A percentile compares a stretch with the other conserved stretches of the same genome.
These are phyloP conservation scores for Plantago elongata DNA, from an alignment of 257 asterid species.

Conservation along the genomic window DNA sequence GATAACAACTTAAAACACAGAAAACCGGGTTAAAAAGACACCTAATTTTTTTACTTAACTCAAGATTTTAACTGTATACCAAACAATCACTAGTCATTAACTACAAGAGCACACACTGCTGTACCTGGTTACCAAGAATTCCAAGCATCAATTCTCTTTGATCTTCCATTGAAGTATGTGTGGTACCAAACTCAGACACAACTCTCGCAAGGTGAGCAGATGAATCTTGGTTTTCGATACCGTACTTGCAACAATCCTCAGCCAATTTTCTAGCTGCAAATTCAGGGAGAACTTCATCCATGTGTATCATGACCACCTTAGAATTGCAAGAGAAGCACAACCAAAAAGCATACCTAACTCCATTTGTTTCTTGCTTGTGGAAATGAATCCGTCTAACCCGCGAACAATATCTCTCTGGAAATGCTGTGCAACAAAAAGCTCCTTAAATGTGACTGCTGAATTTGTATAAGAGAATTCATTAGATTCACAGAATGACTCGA, in stretches of 20 bases:
- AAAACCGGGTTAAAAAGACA: too few species aligned
- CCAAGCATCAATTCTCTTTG: conserved; percentile 82
- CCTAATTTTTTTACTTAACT: too few species aligned
- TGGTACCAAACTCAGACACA: conserved; percentile 69
- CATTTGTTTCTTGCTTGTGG: conserved; percentile 74
- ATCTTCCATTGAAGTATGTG: conserved; percentile 81
- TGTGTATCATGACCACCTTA: conserved; percentile 12
- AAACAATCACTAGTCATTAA: too few species aligned
- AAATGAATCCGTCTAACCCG: conserved; percentile 71
- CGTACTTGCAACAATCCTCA: conserved; percentile 87
- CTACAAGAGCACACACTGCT: not conserved
- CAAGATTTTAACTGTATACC: too few species aligned
- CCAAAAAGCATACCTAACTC: conserved; percentile 57
- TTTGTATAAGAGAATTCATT: conserved; percentile 38
- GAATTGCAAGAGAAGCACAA: conserved; percentile 21
- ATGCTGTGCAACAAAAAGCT: conserved; percentile 83
- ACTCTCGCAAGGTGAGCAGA: conserved; percentile 55
- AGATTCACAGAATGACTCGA: conserved; percentile 31
- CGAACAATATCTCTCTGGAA: conserved; percentile 94
- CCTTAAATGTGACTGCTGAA: conserved; percentile 59
- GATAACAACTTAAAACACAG: too few species aligned
- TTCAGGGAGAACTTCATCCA: conserved; percentile 26
- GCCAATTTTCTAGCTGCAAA: conserved; percentile 75
- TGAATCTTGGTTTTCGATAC: conserved; percentile 71
- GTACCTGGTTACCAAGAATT: conserved; percentile 71